Conservation (phyloP, 83 land plant species). For the Picea abies region DNA sequence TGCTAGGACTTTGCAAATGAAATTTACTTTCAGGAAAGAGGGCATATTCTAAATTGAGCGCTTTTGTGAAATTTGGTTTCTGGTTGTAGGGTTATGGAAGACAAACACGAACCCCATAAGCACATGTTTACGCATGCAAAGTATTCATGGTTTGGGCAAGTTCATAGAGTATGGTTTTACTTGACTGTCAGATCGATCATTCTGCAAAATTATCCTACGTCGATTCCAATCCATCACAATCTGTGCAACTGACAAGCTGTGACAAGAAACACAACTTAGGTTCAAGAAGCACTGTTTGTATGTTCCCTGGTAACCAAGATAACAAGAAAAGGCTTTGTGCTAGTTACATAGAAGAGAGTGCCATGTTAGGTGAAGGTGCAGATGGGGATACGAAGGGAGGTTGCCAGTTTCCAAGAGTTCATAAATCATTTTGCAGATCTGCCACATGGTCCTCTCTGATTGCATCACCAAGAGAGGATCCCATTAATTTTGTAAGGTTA, state of each 20-base stretch:
- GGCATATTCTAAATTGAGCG: neutral
- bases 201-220: neutral
- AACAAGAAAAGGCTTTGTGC: conserved; percentile 1
- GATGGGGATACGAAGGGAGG: conserved; percentile 9
- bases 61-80: conserved; percentile 1
- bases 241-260: conserved; percentile 6
- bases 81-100: conserved; percentile 12
- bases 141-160: neutral
- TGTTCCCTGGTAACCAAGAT: neutral
- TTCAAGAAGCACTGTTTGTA: neutral
- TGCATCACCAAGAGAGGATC: neutral
- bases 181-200: neutral
- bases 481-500: neutral
- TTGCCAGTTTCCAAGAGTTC: conserved; percentile 15
- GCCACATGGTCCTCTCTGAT: conserved; percentile 36
- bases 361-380: conserved; percentile 22
- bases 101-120: neutral
- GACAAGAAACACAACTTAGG: neutral
- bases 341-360: conserved; percentile 8
- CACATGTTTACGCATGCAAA: neutral
- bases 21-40: neutral
- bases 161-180: neutral
- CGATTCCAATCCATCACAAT: neutral
- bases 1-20: neutral
- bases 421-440: conserved; percentile 30